Conservation (phyloP, 306 rosid genomes). For the Mimosa pudica region DNA sequence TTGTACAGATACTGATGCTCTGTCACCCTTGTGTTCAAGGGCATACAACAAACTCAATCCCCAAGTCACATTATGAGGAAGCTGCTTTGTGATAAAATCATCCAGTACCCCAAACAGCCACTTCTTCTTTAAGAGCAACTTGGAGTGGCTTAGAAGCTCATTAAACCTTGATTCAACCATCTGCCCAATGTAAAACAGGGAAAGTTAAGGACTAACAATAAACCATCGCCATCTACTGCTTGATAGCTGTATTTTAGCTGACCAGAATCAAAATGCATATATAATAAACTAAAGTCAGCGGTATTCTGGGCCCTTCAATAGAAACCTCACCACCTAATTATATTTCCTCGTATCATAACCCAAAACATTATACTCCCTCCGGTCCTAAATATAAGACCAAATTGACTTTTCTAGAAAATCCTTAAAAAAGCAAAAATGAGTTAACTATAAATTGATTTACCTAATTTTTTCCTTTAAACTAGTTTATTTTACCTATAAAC, state of each 20-base stretch:
- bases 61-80: conserved; percentile 99
- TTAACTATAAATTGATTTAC: too few species aligned
- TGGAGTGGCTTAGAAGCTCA: conserved; percentile 81
- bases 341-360: conserved; percentile 27
- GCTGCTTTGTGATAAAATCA: conserved; percentile 95
- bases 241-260: conserved; percentile 1
- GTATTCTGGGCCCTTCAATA: conserved; percentile 19
- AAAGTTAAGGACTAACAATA: conserved; percentile 28
- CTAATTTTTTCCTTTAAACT: too few species aligned
- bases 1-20: conserved; percentile 78
- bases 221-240: background rate
- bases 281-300: conserved; percentile 33
- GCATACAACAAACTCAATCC: conserved; percentile 94
- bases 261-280: conserved; percentile 26
- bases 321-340: conserved; percentile 21
- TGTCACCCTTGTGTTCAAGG: conserved; percentile 86
- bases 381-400: too few species aligned
- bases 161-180: conserved; percentile 93
- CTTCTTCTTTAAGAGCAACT: conserved; percentile 71
- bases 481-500: too few species aligned
- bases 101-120: conserved; percentile 92
- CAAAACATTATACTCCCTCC: conserved; percentile 9
- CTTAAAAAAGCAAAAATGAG: too few species aligned
- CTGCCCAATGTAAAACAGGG: conserved; percentile 50
- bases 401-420: too few species aligned